Evolutionary conservation across 495 filamentous ascomycete species (phyloP).

Genomic region (Annulohypoxylon nitens): DNA sequence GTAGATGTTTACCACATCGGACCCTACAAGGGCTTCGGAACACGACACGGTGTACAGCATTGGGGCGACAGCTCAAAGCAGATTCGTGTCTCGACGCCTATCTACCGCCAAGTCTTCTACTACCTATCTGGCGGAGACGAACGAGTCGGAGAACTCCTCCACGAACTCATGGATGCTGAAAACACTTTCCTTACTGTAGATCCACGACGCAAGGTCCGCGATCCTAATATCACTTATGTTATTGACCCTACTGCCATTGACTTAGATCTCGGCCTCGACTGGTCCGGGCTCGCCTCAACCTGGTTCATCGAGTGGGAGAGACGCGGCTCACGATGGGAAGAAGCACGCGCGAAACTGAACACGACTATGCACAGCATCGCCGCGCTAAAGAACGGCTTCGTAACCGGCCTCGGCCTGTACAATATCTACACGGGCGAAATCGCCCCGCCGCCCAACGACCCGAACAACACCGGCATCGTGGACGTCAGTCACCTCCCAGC

Average conservation of each 20-base stretch:
- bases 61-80: slow-evolving; percentile 66
- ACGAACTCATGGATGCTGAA: slow-evolving; percentile 57
- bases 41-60: slow-evolving; percentile 66
- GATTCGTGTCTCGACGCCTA: slow-evolving; percentile 61
- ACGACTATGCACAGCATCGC: slow-evolving; percentile 58
- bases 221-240: slow-evolving; percentile 55
- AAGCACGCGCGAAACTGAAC: slow-evolving; percentile 55
- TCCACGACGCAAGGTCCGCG: slow-evolving; percentile 62
- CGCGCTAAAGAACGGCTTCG: slow-evolving; percentile 61
- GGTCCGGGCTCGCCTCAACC: slow-evolving; percentile 60
- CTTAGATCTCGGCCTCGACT: slow-evolving; percentile 63
- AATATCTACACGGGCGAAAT: slow-evolving; percentile 56
- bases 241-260: slow-evolving; percentile 59
- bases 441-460: slow-evolving; percentile 57
- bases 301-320: slow-evolving; percentile 66
- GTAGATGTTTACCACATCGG: slow-evolving; percentile 66
- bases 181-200: slow-evolving; percentile 60
- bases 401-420: slow-evolving; percentile 62
- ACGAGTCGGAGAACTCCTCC: slow-evolving; percentile 59
- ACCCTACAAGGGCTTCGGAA: slow-evolving; percentile 62
- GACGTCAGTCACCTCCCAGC: slow-evolving; percentile 59
- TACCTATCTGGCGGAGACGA: slow-evolving; percentile 63
- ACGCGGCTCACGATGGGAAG: slow-evolving; percentile 58
- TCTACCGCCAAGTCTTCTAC: slow-evolving; percentile 61
- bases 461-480: slow-evolving; percentile 56